A percentile compares a stretch with the other conserved stretches of the same genome.
Conservation (phyloP, 768 basidiomycete genomes). For the Amanita thiersii region DNA sequence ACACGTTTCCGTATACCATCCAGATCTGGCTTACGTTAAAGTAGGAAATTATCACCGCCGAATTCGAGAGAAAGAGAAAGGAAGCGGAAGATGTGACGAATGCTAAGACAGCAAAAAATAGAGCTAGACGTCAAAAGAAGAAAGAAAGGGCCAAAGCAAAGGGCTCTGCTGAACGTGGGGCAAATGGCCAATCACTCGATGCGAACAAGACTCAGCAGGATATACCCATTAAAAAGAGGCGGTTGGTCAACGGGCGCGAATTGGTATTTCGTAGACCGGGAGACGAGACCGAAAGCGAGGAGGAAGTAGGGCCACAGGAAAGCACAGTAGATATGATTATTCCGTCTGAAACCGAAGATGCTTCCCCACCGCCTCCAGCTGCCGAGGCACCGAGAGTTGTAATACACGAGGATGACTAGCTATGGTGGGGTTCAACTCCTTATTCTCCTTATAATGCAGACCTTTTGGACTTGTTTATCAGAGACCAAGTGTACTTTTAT, state of each 20-base stretch:
- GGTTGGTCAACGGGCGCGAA: constrained; percentile 73
- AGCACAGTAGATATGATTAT: background rate
- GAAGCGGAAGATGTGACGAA: constrained; percentile 68
- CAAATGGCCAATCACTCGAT: constrained; percentile 18
- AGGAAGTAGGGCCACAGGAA: constrained; percentile 19
- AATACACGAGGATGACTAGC: constrained; percentile 45
- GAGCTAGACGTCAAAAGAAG: constrained; percentile 90
- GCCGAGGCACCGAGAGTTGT: constrained; percentile 29
- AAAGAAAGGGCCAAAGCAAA: constrained; percentile 60
- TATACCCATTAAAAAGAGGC: constrained; percentile 66
- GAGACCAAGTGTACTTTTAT: no score
- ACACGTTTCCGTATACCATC: constrained; percentile 8
- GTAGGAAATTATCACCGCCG: constrained; percentile 36
- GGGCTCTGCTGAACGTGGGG: constrained; percentile 17
- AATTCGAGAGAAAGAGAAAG: constrained; percentile 68
- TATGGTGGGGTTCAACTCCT: no score
- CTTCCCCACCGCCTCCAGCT: constrained; percentile 14
- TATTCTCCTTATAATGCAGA: no score
- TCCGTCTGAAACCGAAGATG: background rate
- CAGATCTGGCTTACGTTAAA: constrained; percentile 42
- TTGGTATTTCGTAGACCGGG: constrained; percentile 43
- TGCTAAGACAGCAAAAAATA: constrained; percentile 91
- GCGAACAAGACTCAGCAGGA: constrained; percentile 17
- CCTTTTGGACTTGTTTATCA: no score
- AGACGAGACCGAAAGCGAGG: constrained; percentile 29